Evolutionary conservation across 2,329 filamentous ascomycete genomes (phyloP), one percentile per base, ranked within the genome.

Genomic region (Microcera coccophila): DNA sequence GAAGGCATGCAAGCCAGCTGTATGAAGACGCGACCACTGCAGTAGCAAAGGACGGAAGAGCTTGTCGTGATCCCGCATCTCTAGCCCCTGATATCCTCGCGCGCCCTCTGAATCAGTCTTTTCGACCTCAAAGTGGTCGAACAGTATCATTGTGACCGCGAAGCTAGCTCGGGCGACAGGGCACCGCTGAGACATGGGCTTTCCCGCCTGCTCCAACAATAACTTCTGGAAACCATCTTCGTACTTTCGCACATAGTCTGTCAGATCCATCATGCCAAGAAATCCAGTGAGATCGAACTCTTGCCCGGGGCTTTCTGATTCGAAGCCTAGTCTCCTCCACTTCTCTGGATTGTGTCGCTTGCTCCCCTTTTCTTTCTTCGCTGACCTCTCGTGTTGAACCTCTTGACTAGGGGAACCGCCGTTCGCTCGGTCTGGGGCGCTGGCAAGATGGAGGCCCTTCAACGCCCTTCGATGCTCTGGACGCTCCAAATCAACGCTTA

Each of bases 231-330:
- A 97, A 10, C 82, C 81, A 61, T 96, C 90, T 63, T 95, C 89
- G 60, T 95, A 84, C 62, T 90, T 95, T 59, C 86, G 81, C 37
- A 95, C 89, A 62, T 89, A 98, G 64, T 97, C 90, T 2, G 90
- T 88, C 58, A 98, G 68, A 63, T 98, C 93, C 90, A 98, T 97
- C 80, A 98, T 88, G 20, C 93, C 93, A 41, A 98, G 68, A 62
- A 90, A 97, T 0, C 93, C 93, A 20, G 87, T 85, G 29, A 80
- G 73, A 16, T 89, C 83, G 60, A 98, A 97, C 55, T 98, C 93
- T 56, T 78, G 76, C 1, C 84, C 84, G 3, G 93, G 93, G 53
- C 80, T 90, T 65, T 98, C 93, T 0, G 86, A 85, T 64, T 93
- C 86, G 58, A 98, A 98, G 3, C 93, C 93, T 32, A 98, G 66